Evolutionary conservation across 257 asterid species (phyloP), one percentile per base, ranked within the genome.

Genomic region (Fraxinus anomala): DNA sequence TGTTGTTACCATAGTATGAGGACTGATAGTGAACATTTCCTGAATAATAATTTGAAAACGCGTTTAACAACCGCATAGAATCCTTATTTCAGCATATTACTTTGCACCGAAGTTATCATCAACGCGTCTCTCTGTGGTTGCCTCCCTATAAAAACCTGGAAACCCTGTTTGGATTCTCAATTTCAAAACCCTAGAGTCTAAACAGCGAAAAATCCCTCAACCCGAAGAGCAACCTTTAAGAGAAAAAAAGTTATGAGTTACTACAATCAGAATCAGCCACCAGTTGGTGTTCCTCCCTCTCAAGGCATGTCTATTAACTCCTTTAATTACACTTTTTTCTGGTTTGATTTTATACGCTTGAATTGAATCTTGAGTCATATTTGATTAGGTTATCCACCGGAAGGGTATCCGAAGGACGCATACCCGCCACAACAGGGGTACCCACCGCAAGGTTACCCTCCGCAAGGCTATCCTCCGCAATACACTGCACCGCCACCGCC

Each of bases 261-360:
- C 76, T 91, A 91, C 89, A 86, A 89, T 81, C 94, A 88, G 73
- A 84, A 83, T 73, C 90, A 88, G 16, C 87, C 91, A 68, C 92
- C 94, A 17, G 94, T 91, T 72, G 92, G 91, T 59, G 94, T 87
- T 8, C 94, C 96, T 33, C 96, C 96, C 5, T 87, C 96, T 16
- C 96, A 91, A 89, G 96, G 96, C 74, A 66, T 51, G 76, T 44
- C 0, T 24, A 24, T 44, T 5, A 0, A n/a, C 44, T 10, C 5
- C 23, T 51, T 68, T 49, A 19, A n/a, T 69, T n/a, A n/a, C 28
- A 3, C 17, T 23, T 30, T 30, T 23, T 4, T 17, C n/a, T 66
- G 3, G 19, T 2, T 47, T 37, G 61, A 3, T 47, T 63, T 39
- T 24, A 19, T 28, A 9, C 47, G 12, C 59, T 0, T 4, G 17